Evolutionary conservation across 257 asterid genomes (phyloP).

Genomic region (Perilla frutescens): DNA sequence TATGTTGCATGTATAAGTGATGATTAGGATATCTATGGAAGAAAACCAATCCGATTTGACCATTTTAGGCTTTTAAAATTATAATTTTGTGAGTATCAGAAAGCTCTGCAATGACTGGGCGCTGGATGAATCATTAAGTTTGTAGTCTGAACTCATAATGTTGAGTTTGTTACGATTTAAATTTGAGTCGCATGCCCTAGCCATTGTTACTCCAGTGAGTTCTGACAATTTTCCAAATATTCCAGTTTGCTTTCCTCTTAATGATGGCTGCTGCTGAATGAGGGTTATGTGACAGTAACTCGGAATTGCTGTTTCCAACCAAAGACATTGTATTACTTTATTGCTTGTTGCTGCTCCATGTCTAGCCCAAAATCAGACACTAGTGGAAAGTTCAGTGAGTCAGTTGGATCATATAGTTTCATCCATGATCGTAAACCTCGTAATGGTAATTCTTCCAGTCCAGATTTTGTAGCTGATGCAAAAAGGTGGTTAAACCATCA

Average conservation of each 20-base stretch:
- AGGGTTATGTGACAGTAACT: constrained; percentile 22
- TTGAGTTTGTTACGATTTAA: constrained; percentile 1
- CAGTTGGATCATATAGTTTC: constrained; percentile 44
- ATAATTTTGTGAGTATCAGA: neutral
- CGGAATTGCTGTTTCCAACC: neutral
- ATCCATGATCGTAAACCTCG: constrained; percentile 34
- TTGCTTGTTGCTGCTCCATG: constrained; percentile 44
- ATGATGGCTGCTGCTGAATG: constrained; percentile 35
- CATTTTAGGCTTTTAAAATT: neutral
- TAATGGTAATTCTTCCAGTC: constrained; percentile 39
- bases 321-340: constrained; percentile 3
- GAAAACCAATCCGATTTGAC: neutral
- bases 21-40: neutral
- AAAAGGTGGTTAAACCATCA: constrained; percentile 43
- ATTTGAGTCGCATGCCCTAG: neutral
- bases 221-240: neutral
- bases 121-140: constrained; percentile 18
- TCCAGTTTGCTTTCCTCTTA: constrained; percentile 24
- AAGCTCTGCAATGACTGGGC: constrained; percentile 7
- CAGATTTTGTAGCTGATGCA: constrained; percentile 31
- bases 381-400: constrained; percentile 44
- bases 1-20: neutral
- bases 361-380: constrained; percentile 46
- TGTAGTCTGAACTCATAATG: neutral
- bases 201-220: constrained; percentile 5